Base-by-base conservation (phyloP, 1,284 basidiomycete genomes). In the Fereydounia khargensis region DNA sequence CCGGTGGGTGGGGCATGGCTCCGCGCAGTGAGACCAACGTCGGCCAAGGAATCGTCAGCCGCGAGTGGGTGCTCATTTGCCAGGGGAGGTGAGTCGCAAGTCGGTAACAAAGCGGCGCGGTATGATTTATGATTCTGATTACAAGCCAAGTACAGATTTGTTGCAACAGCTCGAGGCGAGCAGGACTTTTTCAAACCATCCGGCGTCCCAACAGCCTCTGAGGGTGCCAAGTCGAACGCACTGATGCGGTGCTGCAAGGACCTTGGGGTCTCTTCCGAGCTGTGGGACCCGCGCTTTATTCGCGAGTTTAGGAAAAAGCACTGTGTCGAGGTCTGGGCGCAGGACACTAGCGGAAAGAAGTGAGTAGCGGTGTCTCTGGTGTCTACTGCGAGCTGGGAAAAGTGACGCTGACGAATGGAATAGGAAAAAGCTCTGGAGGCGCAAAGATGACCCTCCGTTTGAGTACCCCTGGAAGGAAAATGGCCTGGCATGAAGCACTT, bases 161-260 rank as follows among this genome's bases (percentile, higher is more conserved):
- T 97, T 0, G 86, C 84, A 5, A 86, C 96, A 52, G 88, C 94
- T 1, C 82, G 94, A 47, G 94, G 94, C 33, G 94, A 98, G 78
- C 94, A 97, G 70, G 91, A 96, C 65, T 97, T 92, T 77, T 98
- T 96, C 71, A 90, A 94, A 70, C 86, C 89, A 3, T 82, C 83
- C 0, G 91, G 91, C 17, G 85, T 98, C 40, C 83, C 94, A 1
- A 98, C 92, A 0, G 94, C 94, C 0, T 89, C 88, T 0, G 94
- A 98, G 76, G 91, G 87, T 0, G 90, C 88, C 79, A 98, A 97
- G 78, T 90, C 87, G 68, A 97, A 98, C 65, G 94, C 94, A 2
- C 80, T 98, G 28, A 96, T 97, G 92, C 82, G 94, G 24, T 97
- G 94, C 77, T 95, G 91, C 80, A 98, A 98, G 76, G 94, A 98